Evolutionary conservation across 306 rosid genomes (phyloP).

Genomic region (Glycine soja): DNA sequence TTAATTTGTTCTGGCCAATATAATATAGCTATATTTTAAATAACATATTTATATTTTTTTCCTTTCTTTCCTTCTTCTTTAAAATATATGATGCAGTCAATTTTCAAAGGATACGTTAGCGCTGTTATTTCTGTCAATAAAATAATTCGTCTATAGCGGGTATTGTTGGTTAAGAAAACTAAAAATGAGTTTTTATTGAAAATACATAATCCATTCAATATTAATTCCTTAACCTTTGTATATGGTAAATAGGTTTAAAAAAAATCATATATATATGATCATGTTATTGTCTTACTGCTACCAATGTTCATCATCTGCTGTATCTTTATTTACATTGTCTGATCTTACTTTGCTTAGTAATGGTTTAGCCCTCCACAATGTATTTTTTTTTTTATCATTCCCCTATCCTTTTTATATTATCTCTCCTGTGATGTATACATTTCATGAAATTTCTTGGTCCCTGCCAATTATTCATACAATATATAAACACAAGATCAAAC

Average conservation of each 20-base stretch:
- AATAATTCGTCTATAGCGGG: not conserved
- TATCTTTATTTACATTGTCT: not conserved
- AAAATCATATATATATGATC: not conserved
- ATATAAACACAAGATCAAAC: slow-evolving; percentile 11
- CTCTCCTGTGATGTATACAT: not conserved
- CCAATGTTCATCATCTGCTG: not conserved
- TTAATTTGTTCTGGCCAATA: not conserved
- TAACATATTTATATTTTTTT: not conserved
- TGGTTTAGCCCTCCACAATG: not conserved
- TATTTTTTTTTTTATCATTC: slow-evolving; percentile 1
- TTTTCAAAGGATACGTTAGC: not conserved
- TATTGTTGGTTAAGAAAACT: not conserved
- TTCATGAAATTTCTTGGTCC: not conserved
- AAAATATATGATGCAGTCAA: not conserved
- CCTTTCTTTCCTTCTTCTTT: not conserved
- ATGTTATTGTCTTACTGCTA: too few species aligned
- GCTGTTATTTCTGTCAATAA: not conserved
- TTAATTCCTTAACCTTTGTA: not conserved
- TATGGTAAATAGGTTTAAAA: not conserved
- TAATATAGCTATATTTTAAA: not conserved
- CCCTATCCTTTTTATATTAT: not conserved
- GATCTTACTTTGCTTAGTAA: not conserved
- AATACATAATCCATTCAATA: too few species aligned
- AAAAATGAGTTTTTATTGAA: not conserved
- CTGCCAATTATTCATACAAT: not conserved